Evolutionary conservation across 176 grass and related monocot species (phyloP), one percentile per base, ranked within the genome.

Genomic region (Oryza officinalis): DNA sequence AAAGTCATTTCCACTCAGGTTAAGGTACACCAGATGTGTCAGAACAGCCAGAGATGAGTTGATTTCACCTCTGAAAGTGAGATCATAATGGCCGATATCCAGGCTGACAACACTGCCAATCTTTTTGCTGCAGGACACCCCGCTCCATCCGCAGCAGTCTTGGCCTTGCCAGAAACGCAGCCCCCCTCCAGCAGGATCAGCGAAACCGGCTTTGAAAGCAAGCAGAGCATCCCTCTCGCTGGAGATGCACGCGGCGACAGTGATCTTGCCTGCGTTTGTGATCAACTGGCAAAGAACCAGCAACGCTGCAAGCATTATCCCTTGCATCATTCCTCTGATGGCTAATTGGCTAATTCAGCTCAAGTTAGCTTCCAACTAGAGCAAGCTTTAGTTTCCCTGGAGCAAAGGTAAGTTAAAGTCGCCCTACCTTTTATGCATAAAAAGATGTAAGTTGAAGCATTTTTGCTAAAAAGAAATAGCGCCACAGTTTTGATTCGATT

Each of bases 61-160:
- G 35, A 85, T 73, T 75, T 87, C 57, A 67, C 83, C 90, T 25
- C 20, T 8, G 12, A 86, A 28, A 52, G 45, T 13, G 49, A 43
- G 41, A 43, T 43, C 41, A 43, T 74, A 76, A 5, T 10, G 9
- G 20, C 57, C 67, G 52, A 90, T 32, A 23, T 90, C 80, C 23
- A 87, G 79, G 57, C 73, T 86, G 27, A 78, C 2, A 13, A 90
- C 86, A 83, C 80, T 83, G 11, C 80, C n/a, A 0, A 74, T 86
- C 63, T 38, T 76, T 5, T 87, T 65, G 15, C 74, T 68, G 75
- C 90, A 92, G 30, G 22, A 50, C 30, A 92, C 84, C 17, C 84
- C 75, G 17, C 22, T 60, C 87, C 84, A 89, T 26, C 6, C 68
- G 41, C 90, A 92, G 20, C 87, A 89, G 37, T 87, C 60, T 15